Base-by-base conservation (phyloP, 208 protist species). In the Tritrichomonas musculus region DNA sequence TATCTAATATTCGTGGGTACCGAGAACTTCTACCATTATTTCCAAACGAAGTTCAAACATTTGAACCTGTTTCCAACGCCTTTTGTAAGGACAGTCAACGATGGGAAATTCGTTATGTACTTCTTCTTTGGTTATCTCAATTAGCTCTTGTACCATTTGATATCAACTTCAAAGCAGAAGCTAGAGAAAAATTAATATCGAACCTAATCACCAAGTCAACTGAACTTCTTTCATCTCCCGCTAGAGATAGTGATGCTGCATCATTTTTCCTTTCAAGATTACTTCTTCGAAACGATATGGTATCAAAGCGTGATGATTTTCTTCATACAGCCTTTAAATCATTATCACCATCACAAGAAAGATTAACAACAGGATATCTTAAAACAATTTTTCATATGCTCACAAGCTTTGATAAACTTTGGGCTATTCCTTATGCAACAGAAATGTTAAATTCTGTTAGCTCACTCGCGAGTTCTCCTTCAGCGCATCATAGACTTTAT, bases 1-100 rank as follows among this genome's bases (percentile, higher is more conserved):
- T 88, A 88, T 88, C 77, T 39, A 88, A 88, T 9, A 88, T 88
- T 88, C 77, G 77, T 39, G 77, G 77, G 9, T 88, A 47, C n/a
- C 41, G 77, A 39, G 77, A 88, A 88, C 44, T 88, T 57, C 30
- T 88, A 39, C 77, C 41, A 39, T 39, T 88, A 11, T 88, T 88
- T 30, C 77, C 77, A 20, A 88, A 88, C 27, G 41, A 88, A 88
- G 77, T 88, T 39, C n/a, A 88, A 39, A 27, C 44, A 57, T 88
- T 88, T 88, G 77, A 88, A 39, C 77, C 77, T 33, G 77, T 88
- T 33, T 53, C 77, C 53, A 88, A 88, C 9, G 44, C 47, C 8
- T 88, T 88, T 50, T 88, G 77, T 47, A 25, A 88, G 30, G 47
- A 57, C 27, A 88, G 33, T 30, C 47, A 88, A 57, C 27, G 41